phyloP scores from a whole-genome alignment of 1,139 yeast genomes.

The Pichia sp. region DNA sequence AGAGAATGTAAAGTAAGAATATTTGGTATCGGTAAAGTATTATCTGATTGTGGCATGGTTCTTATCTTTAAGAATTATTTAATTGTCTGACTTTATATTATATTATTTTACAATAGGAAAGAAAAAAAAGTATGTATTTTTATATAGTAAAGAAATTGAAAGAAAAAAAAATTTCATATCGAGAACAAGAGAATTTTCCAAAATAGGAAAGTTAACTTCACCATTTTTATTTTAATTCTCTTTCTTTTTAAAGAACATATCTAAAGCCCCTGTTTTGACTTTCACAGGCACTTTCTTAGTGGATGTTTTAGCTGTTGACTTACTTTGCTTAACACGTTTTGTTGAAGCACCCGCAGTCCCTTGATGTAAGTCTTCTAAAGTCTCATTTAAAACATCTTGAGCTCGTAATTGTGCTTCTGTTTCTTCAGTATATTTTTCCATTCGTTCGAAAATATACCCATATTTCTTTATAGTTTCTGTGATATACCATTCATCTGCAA shows the following conservation, averaged over 20 bases:
- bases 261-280: conserved; percentile 55
- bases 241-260: conserved; percentile 42
- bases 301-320: conserved; percentile 12
- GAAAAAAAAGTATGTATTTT: neutral
- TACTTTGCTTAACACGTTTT: conserved; percentile 21
- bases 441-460: neutral
- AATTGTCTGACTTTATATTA: too few relatives aligned
- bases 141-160: neutral
- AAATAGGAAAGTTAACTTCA: neutral
- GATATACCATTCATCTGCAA: conserved; percentile 21
- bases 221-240: neutral
- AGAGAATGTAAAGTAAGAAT: conserved; percentile 14
- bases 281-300: conserved; percentile 37
- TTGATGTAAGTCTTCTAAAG: conserved; percentile 10
- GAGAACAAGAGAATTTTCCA: conserved; percentile 2
- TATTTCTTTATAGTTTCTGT: neutral
- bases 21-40: conserved; percentile 15
- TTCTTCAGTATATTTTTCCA: neutral
- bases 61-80: neutral
- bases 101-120: too few relatives aligned
- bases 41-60: conserved; percentile 12
- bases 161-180: conserved; percentile 6
- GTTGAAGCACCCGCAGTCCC: conserved; percentile 3
- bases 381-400: conserved; percentile 5
- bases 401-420: neutral